Conservation (phyloP, 805 yeast species). For the Kazachstania psychrophila region DNA sequence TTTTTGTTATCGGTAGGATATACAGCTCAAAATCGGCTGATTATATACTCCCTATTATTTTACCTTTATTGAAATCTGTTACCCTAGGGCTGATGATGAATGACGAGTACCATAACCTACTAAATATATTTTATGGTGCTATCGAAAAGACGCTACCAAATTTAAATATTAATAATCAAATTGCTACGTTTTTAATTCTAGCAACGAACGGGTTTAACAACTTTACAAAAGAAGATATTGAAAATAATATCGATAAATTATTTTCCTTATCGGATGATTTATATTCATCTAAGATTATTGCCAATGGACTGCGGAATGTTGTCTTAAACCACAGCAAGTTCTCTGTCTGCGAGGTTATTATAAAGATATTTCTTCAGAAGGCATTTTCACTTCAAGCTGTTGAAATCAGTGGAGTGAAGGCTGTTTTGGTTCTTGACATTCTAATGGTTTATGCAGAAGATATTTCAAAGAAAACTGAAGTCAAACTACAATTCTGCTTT, state of each 20-base stretch:
- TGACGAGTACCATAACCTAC: conserved; percentile 21
- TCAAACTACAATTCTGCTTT: neutral
- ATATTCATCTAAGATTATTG: too few species aligned
- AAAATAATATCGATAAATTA: conserved; percentile 29
- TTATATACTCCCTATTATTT: conserved; percentile 41
- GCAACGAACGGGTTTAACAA: conserved; percentile 30
- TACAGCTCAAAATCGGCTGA: conserved; percentile 36
- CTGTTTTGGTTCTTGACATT: too few species aligned
- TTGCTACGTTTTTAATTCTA: conserved; percentile 38
- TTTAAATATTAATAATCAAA: conserved; percentile 28
- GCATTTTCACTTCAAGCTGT: too few species aligned
- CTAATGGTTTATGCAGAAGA: too few species aligned
- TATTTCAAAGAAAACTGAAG: too few species aligned
- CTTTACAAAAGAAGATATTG: conserved; percentile 32
- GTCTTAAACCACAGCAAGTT: too few species aligned
- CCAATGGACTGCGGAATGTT: too few species aligned
- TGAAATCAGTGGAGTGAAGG: too few species aligned
- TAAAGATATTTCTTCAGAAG: too few species aligned
- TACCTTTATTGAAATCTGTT: conserved; percentile 43
- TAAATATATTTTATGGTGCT: conserved; percentile 33
- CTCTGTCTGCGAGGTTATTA: too few species aligned
- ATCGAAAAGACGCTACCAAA: conserved; percentile 22
- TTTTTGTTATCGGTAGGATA: conserved; percentile 52
- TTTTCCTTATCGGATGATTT: conserved; percentile 30
- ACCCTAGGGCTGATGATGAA: conserved; percentile 26